Conservation (phyloP, 148 eudicot genomes). For the Amaranthus palmeri region DNA sequence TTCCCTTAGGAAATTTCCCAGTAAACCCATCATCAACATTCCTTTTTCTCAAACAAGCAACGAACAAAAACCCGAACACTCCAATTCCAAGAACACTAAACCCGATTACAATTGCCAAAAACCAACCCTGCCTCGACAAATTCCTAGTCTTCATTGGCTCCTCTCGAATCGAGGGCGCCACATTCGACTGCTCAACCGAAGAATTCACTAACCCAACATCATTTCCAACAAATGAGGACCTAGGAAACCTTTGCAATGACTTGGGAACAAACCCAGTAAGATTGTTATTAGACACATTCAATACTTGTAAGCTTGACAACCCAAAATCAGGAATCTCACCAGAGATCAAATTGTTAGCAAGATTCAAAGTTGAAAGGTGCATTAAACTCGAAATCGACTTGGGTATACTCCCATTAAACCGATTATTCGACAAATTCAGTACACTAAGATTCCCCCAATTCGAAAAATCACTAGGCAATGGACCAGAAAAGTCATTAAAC, state of each 20-base stretch:
- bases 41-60: slow-evolving; percentile 45
- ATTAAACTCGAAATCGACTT: slow-evolving; percentile 43
- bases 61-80: slow-evolving; percentile 42
- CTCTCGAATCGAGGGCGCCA: slow-evolving; percentile 22
- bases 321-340: slow-evolving; percentile 66
- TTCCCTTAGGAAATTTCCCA: slow-evolving; percentile 59
- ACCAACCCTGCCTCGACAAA: slow-evolving; percentile 38
- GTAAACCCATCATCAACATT: slow-evolving; percentile 38
- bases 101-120: slow-evolving; percentile 47
- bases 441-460: slow-evolving; percentile 49
- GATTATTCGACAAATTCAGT: slow-evolving; percentile 63
- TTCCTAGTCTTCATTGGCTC: slow-evolving; percentile 19
- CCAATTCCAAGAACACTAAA: slow-evolving; percentile 44
- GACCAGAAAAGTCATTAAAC: slow-evolving; percentile 57
- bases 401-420: slow-evolving; percentile 65
- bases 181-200: slow-evolving; percentile 26
- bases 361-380: slow-evolving; percentile 47
- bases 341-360: slow-evolving; percentile 58
- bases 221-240: slow-evolving; percentile 59
- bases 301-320: slow-evolving; percentile 40
- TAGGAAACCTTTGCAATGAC: slow-evolving; percentile 59
- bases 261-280: slow-evolving; percentile 66
- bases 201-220: slow-evolving; percentile 30
- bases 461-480: slow-evolving; percentile 64
- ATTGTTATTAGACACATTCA: slow-evolving; percentile 61